phyloP scores from a whole-genome alignment of 805 yeast genomes.

The Saccharomycopsis capsularis region DNA sequence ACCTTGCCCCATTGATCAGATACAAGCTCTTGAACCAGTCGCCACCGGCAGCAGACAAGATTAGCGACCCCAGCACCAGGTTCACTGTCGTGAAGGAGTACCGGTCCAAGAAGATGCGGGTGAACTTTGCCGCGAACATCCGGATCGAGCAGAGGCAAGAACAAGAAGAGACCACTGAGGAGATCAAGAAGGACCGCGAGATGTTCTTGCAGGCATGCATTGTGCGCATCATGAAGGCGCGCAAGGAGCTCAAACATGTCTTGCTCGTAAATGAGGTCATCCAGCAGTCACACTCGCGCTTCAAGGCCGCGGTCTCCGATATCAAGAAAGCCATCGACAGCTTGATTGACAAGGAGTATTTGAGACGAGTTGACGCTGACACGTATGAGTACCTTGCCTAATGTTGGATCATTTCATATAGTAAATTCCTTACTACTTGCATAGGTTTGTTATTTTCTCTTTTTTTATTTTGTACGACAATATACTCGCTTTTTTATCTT shows the following conservation, averaged over 20 bases:
- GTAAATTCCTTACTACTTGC: no score
- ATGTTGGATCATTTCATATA: no score
- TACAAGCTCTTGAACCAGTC: slow-evolving; percentile 63
- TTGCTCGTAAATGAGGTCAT: slow-evolving; percentile 81
- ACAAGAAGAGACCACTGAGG: slow-evolving; percentile 59
- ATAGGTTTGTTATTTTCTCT: no score
- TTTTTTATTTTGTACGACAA: no score
- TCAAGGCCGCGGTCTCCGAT: slow-evolving; percentile 78
- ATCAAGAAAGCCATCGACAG: slow-evolving; percentile 81
- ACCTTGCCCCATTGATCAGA: slow-evolving; percentile 72
- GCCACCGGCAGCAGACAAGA: slow-evolving; percentile 54
- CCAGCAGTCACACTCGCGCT: slow-evolving; percentile 74
- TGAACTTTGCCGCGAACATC: slow-evolving; percentile 64
- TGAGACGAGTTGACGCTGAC: slow-evolving; percentile 66
- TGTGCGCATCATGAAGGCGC: slow-evolving; percentile 93
- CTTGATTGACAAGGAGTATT: slow-evolving; percentile 78
- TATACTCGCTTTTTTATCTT: no score
- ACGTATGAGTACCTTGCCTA: slow-evolving; percentile 78
- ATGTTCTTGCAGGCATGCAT: slow-evolving; percentile 86
- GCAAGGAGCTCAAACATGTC: slow-evolving; percentile 72
- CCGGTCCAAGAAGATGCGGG: slow-evolving; percentile 74
- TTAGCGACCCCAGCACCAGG: slow-evolving; percentile 45
- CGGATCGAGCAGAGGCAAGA: slow-evolving; percentile 57
- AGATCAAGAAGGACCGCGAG: slow-evolving; percentile 73
- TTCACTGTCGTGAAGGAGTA: slow-evolving; percentile 75